A percentile compares a stretch with the other conserved stretches of the same genome.
Conservation (phyloP, 108 stramenopile species). For the Aurantiochytrium sp. region DNA sequence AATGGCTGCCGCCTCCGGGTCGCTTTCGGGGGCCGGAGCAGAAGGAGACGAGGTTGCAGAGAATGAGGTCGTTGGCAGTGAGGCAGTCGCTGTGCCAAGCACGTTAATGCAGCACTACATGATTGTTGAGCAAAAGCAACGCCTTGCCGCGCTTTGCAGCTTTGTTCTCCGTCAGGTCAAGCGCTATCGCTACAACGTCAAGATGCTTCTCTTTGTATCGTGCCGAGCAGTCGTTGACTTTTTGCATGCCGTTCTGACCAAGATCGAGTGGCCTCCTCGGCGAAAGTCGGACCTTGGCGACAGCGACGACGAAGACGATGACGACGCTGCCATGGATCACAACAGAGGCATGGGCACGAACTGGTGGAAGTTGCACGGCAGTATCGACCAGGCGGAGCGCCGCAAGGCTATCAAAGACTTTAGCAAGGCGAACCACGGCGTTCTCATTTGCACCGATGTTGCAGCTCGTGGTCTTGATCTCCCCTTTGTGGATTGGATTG, state of each 20-base stretch:
- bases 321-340: neutral
- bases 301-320: neutral
- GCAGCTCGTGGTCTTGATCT: constrained; percentile 85
- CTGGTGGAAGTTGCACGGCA: constrained; percentile 41
- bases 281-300: neutral
- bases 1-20: neutral
- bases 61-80: neutral
- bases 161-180: constrained; percentile 66
- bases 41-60: neutral
- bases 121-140: constrained; percentile 75
- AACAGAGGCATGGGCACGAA: neutral
- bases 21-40: neutral
- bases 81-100: constrained; percentile 56
- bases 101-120: constrained; percentile 80
- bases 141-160: constrained; percentile 70
- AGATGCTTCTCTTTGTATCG: neutral
- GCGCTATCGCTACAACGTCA: constrained; percentile 16
- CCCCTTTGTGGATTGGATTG: constrained; percentile 71
- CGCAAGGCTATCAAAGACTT: constrained; percentile 56
- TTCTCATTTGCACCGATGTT: constrained; percentile 80
- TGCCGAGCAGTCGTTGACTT: constrained; percentile 1
- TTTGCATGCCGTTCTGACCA: neutral
- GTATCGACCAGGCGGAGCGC: constrained; percentile 66
- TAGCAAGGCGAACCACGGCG: constrained; percentile 34
- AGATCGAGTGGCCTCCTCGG: neutral